Conservation (phyloP, 148 eudicot species). For the Heliosperma pusillum region DNA sequence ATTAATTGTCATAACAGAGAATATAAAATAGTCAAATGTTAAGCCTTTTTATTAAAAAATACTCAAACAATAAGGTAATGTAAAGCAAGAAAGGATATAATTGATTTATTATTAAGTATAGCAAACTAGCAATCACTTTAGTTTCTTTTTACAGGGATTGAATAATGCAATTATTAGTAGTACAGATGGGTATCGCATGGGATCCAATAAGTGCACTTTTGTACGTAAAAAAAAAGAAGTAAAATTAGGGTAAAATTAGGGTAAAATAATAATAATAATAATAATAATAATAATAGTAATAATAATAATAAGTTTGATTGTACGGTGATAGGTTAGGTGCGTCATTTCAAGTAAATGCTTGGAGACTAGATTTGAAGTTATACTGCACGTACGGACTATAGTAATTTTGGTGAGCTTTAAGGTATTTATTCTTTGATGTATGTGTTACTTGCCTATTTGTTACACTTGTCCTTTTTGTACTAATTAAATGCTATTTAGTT, state of each 20-base stretch:
- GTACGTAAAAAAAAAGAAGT: slow-evolving; percentile 14
- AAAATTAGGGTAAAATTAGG: neutral
- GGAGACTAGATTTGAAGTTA: too few relatives aligned
- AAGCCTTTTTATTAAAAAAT: too few relatives aligned
- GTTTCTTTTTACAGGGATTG: neutral
- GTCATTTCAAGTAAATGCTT: neutral
- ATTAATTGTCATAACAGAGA: too few relatives aligned
- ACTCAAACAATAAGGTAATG: neutral
- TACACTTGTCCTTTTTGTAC: slow-evolving; percentile 20
- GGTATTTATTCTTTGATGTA: slow-evolving; percentile 17
- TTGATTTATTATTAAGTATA: neutral
- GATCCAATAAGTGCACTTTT: slow-evolving; percentile 35
- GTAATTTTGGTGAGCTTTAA: slow-evolving; percentile 22
- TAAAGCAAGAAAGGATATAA: neutral
- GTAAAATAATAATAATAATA: neutral
- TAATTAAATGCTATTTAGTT: neutral
- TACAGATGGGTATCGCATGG: slow-evolving; percentile 32
- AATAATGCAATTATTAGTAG: slow-evolving; percentile 15
- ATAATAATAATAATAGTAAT: too few relatives aligned
- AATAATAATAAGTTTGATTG: neutral
- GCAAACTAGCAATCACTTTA: neutral
- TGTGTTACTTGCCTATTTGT: neutral
- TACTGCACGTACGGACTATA: neutral
- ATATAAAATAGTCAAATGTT: neutral
- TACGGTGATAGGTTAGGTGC: neutral